Base-by-base conservation (phyloP, 257 asterid genomes). In the Plantago ovata region DNA sequence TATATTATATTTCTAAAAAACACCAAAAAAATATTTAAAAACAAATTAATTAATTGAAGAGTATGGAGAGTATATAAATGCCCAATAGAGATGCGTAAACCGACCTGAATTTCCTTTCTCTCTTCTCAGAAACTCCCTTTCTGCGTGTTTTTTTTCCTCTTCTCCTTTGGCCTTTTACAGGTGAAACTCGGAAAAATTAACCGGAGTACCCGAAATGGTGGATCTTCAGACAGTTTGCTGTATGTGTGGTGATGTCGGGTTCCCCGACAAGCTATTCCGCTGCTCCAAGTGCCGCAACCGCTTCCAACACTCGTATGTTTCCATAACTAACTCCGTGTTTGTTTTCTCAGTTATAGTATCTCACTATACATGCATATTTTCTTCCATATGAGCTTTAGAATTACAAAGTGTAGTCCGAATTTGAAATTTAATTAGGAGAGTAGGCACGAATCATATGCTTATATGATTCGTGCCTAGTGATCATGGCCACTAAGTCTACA, bases 221-320 rank as follows among this genome's bases (percentile, higher is more conserved):
- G 98, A 91, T 80, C 79, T 68, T 43, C 82, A 81, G 48, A 85
- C 84, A 20, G 98, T 90, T 52, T 91, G 98, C 54, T 83, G 87
- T 69, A 83, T 87, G 98, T 91, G 98, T 28, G 98, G 98, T 38
- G 98, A 91, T 39, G 94, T 91, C 0, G 98, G 98, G 3, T 91
- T 91, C 68, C 84, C 94, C 1, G 98, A 91, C 62, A 91, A 91
- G 54, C 84, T 91, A 76, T 91, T 91, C 88, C 94, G 87, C 75
- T 91, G 98, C 84, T 79, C 72, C 75, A 83, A 83, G 82, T 91
- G 98, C 75, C 77, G 69, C 69, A 63, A 67, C 73, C 98, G 98
- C 81, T 87, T 68, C 74, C 98, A 91, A 54, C 98, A 91, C 96
- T 79, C 89, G 98, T 91, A 84, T 0, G 87, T 59, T 4, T 1